phyloP scores from a whole-genome alignment of 805 yeast genomes.

The Teunomyces barrocoloradensis region DNA sequence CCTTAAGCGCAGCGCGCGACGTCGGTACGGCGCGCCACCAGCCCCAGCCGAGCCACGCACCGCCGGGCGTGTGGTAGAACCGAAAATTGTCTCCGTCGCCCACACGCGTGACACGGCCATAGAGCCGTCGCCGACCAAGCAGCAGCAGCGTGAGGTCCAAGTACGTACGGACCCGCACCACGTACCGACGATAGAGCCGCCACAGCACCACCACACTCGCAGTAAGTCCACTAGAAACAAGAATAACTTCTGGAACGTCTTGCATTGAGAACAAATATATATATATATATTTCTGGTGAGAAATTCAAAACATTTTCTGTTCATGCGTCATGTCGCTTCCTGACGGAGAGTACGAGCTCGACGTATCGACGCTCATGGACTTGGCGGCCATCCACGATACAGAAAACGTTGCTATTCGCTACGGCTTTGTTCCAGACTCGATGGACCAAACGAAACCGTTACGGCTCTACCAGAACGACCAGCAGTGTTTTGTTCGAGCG shows the following conservation, averaged over 20 bases:
- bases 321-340: constrained; percentile 25
- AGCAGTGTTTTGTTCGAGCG: constrained; percentile 33
- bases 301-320: background rate
- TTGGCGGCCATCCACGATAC: constrained; percentile 10
- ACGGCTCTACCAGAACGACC: constrained; percentile 32
- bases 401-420: constrained; percentile 31
- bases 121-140: constrained; percentile 24
- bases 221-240: constrained; percentile 35
- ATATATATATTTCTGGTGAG: background rate
- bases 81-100: constrained; percentile 97
- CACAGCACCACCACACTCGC: constrained; percentile 26
- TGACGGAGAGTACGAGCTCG: constrained; percentile 46
- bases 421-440: constrained; percentile 41
- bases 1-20: constrained; percentile 44
- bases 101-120: constrained; percentile 81
- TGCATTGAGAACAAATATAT: background rate
- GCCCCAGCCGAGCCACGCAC: constrained; percentile 86
- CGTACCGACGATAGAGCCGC: constrained; percentile 31
- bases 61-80: constrained; percentile 93
- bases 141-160: constrained; percentile 38
- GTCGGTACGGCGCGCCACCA: constrained; percentile 74
- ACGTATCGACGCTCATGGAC: constrained; percentile 11
- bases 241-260: constrained; percentile 32
- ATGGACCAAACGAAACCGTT: constrained; percentile 36
- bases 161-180: constrained; percentile 33